Evolutionary conservation across 352 stramenopile genomes (phyloP).

Genomic region (Phytophthora pisi): DNA sequence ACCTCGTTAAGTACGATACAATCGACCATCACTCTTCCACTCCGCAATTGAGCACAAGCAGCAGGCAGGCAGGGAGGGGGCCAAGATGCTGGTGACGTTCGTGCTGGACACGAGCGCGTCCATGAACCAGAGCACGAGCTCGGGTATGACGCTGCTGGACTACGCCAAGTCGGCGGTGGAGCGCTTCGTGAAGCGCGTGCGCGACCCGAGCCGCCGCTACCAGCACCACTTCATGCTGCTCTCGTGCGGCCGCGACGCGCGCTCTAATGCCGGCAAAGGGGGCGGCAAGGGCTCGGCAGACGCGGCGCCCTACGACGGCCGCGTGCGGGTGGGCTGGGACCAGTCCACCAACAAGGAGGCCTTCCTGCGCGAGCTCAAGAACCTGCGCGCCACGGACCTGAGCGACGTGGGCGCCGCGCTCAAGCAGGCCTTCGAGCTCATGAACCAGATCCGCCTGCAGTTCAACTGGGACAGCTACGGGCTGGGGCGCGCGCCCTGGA

Average conservation of each 20-base stretch:
- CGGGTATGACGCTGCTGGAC: conserved; percentile 89
- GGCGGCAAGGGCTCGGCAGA: conserved; percentile 8
- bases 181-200: conserved; percentile 88
- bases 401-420: conserved; percentile 79
- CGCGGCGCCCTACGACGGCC: conserved; percentile 51
- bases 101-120: conserved; percentile 91
- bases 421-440: conserved; percentile 85
- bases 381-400: conserved; percentile 77
- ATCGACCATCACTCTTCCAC: background rate
- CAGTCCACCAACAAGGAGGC: conserved; percentile 86
- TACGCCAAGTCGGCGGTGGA: conserved; percentile 90
- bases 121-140: conserved; percentile 91
- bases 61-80: background rate
- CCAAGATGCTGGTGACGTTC: conserved; percentile 87
- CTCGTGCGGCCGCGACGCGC: conserved; percentile 63
- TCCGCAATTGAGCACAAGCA: background rate
- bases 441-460: conserved; percentile 90
- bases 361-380: conserved; percentile 86
- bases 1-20: background rate
- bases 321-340: conserved; percentile 86
- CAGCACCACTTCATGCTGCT: conserved; percentile 92
- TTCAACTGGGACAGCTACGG: conserved; percentile 91
- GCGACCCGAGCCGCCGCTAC: conserved; percentile 80
- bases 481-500: conserved; percentile 78
- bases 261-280: conserved; percentile 5